Percentiles rank a stretch among this genome's conserved stretches.
Evolutionary conservation across 805 yeast species (phyloP).

Genomic region (Candida stauntonica): DNA sequence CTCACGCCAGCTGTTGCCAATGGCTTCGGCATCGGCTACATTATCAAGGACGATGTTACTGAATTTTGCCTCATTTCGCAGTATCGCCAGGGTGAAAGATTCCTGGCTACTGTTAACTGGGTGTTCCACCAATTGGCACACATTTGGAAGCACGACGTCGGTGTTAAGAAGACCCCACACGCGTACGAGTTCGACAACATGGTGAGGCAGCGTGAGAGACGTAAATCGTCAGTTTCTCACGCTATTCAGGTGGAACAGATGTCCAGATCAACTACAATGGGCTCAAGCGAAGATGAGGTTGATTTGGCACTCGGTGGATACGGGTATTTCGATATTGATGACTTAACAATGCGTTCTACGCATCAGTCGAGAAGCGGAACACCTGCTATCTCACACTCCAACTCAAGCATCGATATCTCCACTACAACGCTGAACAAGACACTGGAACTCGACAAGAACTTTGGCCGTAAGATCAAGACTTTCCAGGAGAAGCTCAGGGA

Average conservation of each 20-base stretch:
- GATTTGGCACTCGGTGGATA: slow-evolving; percentile 61
- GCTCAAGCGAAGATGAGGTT: slow-evolving; percentile 25
- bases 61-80: slow-evolving; percentile 83
- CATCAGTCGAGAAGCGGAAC: slow-evolving; percentile 32
- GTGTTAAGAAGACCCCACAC: slow-evolving; percentile 22
- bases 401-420: slow-evolving; percentile 5
- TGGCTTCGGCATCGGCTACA: slow-evolving; percentile 92
- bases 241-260: slow-evolving; percentile 12
- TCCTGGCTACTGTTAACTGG: slow-evolving; percentile 67
- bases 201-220: slow-evolving; percentile 16
- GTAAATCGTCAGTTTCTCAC: slow-evolving; percentile 12
- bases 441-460: slow-evolving; percentile 18
- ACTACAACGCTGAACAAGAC: slow-evolving; percentile 1
- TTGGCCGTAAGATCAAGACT: slow-evolving; percentile 19
- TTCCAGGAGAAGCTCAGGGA: slow-evolving; percentile 21
- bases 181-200: slow-evolving; percentile 34
- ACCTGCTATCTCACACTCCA: slow-evolving; percentile 18
- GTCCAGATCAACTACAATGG: slow-evolving; percentile 22
- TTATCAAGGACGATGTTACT: slow-evolving; percentile 75
- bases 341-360: slow-evolving; percentile 56
- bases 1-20: slow-evolving; percentile 85
- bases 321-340: slow-evolving; percentile 72
- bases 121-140: slow-evolving; percentile 57
- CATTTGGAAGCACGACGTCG: slow-evolving; percentile 33
- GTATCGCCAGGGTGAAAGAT: slow-evolving; percentile 78